Conservation (phyloP, 148 eudicot species). For the Simmondsia chinensis region DNA sequence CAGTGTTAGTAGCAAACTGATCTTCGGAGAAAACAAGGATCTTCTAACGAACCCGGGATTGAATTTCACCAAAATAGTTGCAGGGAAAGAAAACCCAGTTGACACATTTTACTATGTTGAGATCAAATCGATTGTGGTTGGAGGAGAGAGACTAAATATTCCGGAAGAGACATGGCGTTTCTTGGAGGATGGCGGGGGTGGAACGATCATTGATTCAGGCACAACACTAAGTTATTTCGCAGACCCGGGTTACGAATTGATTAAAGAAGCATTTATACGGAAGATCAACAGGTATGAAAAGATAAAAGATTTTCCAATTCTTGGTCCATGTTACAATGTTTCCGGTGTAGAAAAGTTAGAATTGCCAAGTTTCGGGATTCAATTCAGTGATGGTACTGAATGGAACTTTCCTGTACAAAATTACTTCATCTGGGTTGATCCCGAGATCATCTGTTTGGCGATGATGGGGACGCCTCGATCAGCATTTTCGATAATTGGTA, state of each 20-base stretch:
- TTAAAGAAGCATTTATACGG: constrained; percentile 54
- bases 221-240: constrained; percentile 78
- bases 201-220: constrained; percentile 93
- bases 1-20: constrained; percentile 79
- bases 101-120: constrained; percentile 79
- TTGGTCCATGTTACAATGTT: constrained; percentile 82
- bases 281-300: constrained; percentile 40
- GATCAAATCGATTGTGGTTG: constrained; percentile 53
- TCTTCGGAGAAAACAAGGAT: constrained; percentile 80
- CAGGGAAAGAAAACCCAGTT: constrained; percentile 43
- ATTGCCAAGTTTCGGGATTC: constrained; percentile 58
- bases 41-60: constrained; percentile 40
- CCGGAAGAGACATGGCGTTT: constrained; percentile 63
- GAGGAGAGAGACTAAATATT: constrained; percentile 47
- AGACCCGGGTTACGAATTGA: constrained; percentile 60
- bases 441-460: constrained; percentile 72
- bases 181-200: constrained; percentile 55
- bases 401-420: constrained; percentile 87
- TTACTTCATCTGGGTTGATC: constrained; percentile 71
- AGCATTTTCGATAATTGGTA: constrained; percentile 75
- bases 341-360: constrained; percentile 42
- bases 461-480: constrained; percentile 51
- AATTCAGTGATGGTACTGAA: constrained; percentile 66
- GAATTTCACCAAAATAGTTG: constrained; percentile 55
- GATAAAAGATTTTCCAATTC: constrained; percentile 52